Conservation (phyloP, 371 early-diverging fungal species). For the Actinomucor elegans region DNA sequence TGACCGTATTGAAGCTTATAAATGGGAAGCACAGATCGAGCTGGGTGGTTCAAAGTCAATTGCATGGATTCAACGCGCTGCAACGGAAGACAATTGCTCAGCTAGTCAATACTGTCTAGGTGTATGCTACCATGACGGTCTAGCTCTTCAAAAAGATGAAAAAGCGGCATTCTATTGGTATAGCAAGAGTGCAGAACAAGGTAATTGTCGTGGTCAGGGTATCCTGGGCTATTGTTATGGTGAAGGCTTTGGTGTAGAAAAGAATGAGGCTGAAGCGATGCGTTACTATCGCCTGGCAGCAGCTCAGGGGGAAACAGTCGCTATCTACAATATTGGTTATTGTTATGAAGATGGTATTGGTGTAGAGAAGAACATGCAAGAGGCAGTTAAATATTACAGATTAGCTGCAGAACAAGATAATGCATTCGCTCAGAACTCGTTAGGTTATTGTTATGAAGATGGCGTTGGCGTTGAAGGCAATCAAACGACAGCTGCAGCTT, state of each 20-base stretch:
- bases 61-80: constrained; percentile 61
- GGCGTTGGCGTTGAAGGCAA: constrained; percentile 70
- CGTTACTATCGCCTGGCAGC: constrained; percentile 73
- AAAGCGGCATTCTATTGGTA: constrained; percentile 66
- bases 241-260: constrained; percentile 79
- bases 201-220: constrained; percentile 69
- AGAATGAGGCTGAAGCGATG: constrained; percentile 68
- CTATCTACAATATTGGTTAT: constrained; percentile 83
- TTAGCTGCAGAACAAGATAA: constrained; percentile 76
- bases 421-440: constrained; percentile 81
- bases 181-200: constrained; percentile 64
- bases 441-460: constrained; percentile 81
- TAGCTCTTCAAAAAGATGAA: constrained; percentile 59
- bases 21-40: constrained; percentile 52
- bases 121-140: constrained; percentile 74
- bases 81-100: constrained; percentile 43
- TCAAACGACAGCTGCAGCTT: constrained; percentile 43
- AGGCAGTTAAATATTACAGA: constrained; percentile 78
- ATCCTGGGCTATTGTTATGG: constrained; percentile 77
- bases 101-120: constrained; percentile 64
- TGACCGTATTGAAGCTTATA: constrained; percentile 68
- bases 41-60: constrained; percentile 17
- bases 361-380: constrained; percentile 58
- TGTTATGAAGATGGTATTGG: constrained; percentile 87
- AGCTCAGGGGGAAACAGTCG: constrained; percentile 65